Evolutionary conservation across 495 filamentous ascomycete species (phyloP).

Genomic region (Pseudotulostoma volvatum): DNA sequence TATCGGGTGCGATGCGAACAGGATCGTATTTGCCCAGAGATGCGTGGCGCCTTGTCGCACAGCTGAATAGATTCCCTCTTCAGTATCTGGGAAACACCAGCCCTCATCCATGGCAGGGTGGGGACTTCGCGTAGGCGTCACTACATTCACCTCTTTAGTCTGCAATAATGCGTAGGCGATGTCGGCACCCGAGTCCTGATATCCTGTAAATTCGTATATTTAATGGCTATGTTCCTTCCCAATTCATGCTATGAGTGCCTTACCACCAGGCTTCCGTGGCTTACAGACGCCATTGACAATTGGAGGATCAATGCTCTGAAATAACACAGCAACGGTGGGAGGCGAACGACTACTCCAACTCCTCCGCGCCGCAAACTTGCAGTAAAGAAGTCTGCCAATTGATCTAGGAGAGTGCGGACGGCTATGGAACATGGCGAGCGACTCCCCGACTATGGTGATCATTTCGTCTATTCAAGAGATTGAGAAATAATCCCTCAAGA

Average conservation of each 20-base stretch:
- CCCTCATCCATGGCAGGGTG: constrained; percentile 8
- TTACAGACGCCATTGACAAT: constrained; percentile 16
- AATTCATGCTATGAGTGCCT: constrained; percentile 1
- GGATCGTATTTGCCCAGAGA: constrained; percentile 25
- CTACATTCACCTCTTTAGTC: constrained; percentile 7
- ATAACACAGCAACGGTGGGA: constrained; percentile 13
- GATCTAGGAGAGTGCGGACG: too few relatives aligned
- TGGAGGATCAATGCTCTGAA: constrained; percentile 16
- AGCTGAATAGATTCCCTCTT: constrained; percentile 18
- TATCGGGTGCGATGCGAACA: constrained; percentile 21
- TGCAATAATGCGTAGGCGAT: constrained; percentile 15
- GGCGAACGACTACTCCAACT: too few relatives aligned
- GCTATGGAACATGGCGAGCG: too few relatives aligned
- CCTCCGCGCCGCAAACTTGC: too few relatives aligned
- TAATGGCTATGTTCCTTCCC: background rate
- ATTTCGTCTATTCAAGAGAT: too few relatives aligned
- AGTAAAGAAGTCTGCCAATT: too few relatives aligned
- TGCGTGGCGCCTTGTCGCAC: constrained; percentile 19
- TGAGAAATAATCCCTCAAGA: too few relatives aligned
- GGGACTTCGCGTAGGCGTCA: constrained; percentile 10
- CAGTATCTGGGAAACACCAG: constrained; percentile 24
- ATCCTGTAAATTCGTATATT: constrained; percentile 9
- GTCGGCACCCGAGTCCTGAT: constrained; percentile 25
- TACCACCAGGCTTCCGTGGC: constrained; percentile 18
- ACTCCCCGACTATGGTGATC: too few relatives aligned